These are phyloP conservation scores for Torulaspora globosa DNA, from an alignment of 1,139 yeast genomes.

Conservation along the genomic window DNA sequence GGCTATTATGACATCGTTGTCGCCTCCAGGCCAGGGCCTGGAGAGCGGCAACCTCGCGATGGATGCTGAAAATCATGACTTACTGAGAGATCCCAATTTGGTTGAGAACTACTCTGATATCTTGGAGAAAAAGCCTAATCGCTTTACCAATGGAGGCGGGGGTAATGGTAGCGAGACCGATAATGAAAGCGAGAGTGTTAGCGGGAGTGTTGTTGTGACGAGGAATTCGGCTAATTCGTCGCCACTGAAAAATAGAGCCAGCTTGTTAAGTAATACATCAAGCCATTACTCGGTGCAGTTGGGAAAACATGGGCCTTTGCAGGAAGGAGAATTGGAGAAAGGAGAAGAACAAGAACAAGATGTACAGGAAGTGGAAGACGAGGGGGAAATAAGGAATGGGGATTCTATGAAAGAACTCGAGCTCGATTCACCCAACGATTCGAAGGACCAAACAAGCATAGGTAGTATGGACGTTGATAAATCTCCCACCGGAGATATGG, in stretches of 20 bases:
- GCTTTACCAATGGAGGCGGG: background rate
- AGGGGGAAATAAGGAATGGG: background rate
- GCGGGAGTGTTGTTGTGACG: conserved; percentile 36
- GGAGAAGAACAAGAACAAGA: background rate
- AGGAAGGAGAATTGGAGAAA: background rate
- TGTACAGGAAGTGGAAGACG: background rate
- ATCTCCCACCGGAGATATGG: conserved; percentile 6
- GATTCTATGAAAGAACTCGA: background rate
- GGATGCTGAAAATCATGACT: conserved; percentile 7
- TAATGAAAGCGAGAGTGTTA: conserved; percentile 29
- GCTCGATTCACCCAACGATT: background rate
- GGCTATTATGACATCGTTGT: conserved; percentile 10
- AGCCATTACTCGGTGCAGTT: conserved; percentile 11
- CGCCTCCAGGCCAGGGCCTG: conserved; percentile 8
- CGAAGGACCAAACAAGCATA: background rate
- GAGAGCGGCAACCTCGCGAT: conserved; percentile 6
- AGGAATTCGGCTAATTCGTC: conserved; percentile 1
- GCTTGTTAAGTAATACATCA: conserved; percentile 13
- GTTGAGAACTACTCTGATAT: conserved; percentile 35
- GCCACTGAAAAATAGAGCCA: conserved; percentile 8
- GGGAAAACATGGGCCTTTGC: background rate
- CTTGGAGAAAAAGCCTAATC: conserved; percentile 19
- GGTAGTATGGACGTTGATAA: conserved; percentile 3
- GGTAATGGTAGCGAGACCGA: conserved; percentile 10
- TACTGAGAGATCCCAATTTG: conserved; percentile 33